phyloP scores from a whole-genome alignment of 2,329 filamentous ascomycete species.

The Westerdykella aurantiaca region DNA sequence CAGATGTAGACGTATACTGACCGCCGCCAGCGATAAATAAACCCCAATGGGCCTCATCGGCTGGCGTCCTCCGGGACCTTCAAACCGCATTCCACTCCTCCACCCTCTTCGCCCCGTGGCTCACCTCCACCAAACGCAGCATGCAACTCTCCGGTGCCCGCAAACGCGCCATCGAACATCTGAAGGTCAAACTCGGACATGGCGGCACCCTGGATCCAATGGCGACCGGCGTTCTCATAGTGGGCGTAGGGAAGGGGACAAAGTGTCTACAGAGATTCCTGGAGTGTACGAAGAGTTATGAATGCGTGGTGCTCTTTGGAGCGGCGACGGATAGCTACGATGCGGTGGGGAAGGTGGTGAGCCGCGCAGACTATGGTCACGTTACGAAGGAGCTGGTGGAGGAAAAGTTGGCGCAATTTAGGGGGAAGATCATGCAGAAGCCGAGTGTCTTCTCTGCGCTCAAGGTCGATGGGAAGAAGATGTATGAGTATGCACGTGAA shows the following conservation, averaged over 20 bases:
- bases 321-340: conserved; percentile 93
- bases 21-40: conserved; percentile 74
- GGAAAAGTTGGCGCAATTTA: conserved; percentile 66
- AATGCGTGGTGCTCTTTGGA: conserved; percentile 83
- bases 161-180: conserved; percentile 47
- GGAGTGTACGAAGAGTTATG: conserved; percentile 87
- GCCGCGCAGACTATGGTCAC: conserved; percentile 68
- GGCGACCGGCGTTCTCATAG: conserved; percentile 85
- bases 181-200: conserved; percentile 87
- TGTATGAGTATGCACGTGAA: conserved; percentile 93
- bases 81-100: conserved; percentile 82
- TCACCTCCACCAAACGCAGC: conserved; percentile 57
- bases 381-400: conserved; percentile 75
- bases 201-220: conserved; percentile 92
- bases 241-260: conserved; percentile 81
- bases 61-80: conserved; percentile 82
- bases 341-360: conserved; percentile 73
- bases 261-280: conserved; percentile 76
- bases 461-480: conserved; percentile 85
- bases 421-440: conserved; percentile 79
- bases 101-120: conserved; percentile 68
- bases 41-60: conserved; percentile 78
- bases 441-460: conserved; percentile 91
- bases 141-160: conserved; percentile 53
- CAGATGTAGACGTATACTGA: not conserved